Evolutionary conservation across 2,329 filamentous ascomycete species (phyloP), one percentile per base, ranked within the genome.

Genomic region (Claviceps fusiformis): DNA sequence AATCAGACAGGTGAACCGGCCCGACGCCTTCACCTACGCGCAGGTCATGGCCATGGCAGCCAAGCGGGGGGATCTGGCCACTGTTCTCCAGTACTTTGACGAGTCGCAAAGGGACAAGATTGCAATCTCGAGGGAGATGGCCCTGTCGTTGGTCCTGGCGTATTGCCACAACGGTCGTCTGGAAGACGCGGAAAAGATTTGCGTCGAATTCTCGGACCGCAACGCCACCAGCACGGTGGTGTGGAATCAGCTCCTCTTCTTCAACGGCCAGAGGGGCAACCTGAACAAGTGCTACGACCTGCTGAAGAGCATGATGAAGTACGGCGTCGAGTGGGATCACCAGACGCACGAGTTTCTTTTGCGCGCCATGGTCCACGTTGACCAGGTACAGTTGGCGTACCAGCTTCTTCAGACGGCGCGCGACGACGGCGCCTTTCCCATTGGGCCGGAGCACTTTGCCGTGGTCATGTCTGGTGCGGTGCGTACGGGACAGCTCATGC

Each of bases 211-310:
- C 37, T 72, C 83, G 27, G 68, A 69, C 13, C 73, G 75, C 58
- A 70, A 74, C 19, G 76, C 81, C 1, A 72, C 76, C 1, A 70
- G 68, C 27, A 83, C 83, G 2, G 73, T 76, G 37, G 80, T 89
- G 64, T 96, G 88, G 87, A 95, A 96, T 64, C 76, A 81, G 54
- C 70, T 96, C 37, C 72, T 96, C 5, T 75, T 78, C 55, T 80
- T 85, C 57, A 78, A 89, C 65, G 87, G 87, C 7, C 71, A 80
- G 55, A 76, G 79, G 7, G 79, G 85, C 55, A 73, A 76, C 53
- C 65, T 81, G 7, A 65, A 64, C n/a, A 70, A 70, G 50, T 71
- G 79, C 54, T 75, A 80, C 61, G 70, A 68, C 5, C 55, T 80
- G 7, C 68, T 81, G 27, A 67, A 70, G 41, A 58, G 63, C 41